Percentiles rank a stretch among this genome's conserved stretches.
Evolutionary conservation across 208 protist species (phyloP).

Genomic region (Tetramitus jugosus): DNA sequence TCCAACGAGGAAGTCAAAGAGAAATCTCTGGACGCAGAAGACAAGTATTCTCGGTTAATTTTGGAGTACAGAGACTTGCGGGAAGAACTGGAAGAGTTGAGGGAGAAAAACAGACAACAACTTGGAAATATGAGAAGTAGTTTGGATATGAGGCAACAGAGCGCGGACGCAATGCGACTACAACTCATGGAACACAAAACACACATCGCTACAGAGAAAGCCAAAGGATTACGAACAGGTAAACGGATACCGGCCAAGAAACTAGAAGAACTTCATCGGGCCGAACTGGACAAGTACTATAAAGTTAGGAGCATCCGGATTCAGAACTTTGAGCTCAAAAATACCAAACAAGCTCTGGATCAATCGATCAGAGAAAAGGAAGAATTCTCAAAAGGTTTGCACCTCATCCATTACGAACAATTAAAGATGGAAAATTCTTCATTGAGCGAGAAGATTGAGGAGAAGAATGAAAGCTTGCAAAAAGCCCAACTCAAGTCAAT

Average conservation of each 20-base stretch:
- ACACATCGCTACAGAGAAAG: constrained; percentile 44
- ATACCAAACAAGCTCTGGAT: constrained; percentile 61
- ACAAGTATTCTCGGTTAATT: background rate
- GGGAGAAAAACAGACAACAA: background rate
- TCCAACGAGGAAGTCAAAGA: background rate
- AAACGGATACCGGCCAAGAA: constrained; percentile 54
- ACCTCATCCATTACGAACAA: constrained; percentile 98
- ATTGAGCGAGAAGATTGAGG: constrained; percentile 95
- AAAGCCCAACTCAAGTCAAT: constrained; percentile 85
- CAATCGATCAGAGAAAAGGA: constrained; percentile 52
- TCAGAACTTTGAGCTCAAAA: constrained; percentile 74
- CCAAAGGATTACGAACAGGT: constrained; percentile 59
- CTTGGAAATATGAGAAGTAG: background rate
- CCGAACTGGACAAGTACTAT: constrained; percentile 57
- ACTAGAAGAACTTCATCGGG: constrained; percentile 59
- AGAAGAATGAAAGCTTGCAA: constrained; percentile 91
- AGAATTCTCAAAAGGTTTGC: constrained; percentile 73
- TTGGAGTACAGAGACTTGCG: background rate
- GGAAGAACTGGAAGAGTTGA: constrained; percentile 5
- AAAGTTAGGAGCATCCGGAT: constrained; percentile 69
- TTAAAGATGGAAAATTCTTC: constrained; percentile 98
- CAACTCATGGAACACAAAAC: constrained; percentile 61
- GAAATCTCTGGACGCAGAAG: background rate
- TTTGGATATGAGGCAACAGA: background rate
- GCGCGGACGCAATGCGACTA: constrained; percentile 29